Evolutionary conservation across 2,329 filamentous ascomycete species (phyloP).

Genomic region (Lecanoromycetidae sp.): DNA sequence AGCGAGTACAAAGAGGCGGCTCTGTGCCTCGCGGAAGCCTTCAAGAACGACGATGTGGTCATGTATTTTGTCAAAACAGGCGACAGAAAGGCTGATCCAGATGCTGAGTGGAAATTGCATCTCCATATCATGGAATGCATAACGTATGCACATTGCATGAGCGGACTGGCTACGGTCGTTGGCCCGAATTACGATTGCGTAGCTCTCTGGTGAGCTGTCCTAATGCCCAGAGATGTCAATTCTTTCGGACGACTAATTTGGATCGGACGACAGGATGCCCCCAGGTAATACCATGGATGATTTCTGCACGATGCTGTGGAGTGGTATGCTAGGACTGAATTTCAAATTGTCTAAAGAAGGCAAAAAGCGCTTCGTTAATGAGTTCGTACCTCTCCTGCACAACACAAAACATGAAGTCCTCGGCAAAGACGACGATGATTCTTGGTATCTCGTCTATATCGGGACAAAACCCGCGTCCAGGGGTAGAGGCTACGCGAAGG

Average conservation of each 20-base stretch:
- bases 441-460: conserved; percentile 75
- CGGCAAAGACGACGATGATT: conserved; percentile 52
- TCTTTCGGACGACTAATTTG: neutral
- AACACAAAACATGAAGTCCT: conserved; percentile 58
- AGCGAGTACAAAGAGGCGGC: conserved; percentile 61
- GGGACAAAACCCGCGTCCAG: conserved; percentile 60
- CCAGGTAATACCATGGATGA: conserved; percentile 63
- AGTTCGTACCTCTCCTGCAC: conserved; percentile 64
- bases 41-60: conserved; percentile 61
- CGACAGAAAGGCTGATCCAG: conserved; percentile 51
- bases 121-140: conserved; percentile 66
- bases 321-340: conserved; percentile 58
- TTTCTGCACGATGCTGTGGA: conserved; percentile 58
- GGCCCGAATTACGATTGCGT: conserved; percentile 67
- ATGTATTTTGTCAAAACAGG: conserved; percentile 63
- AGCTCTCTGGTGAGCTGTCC: conserved; percentile 56
- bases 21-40: conserved; percentile 61
- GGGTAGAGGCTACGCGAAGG: conserved; percentile 60
- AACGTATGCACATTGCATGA: conserved; percentile 61
- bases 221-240: no score
- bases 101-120: conserved; percentile 65
- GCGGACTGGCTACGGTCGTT: conserved; percentile 61
- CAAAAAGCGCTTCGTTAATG: conserved; percentile 59
- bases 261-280: conserved; percentile 48
- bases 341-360: conserved; percentile 53